Evolutionary conservation across 768 basidiomycete species (phyloP), one percentile per base, ranked within the genome.

Genomic region (Leccinum sublutescens): DNA sequence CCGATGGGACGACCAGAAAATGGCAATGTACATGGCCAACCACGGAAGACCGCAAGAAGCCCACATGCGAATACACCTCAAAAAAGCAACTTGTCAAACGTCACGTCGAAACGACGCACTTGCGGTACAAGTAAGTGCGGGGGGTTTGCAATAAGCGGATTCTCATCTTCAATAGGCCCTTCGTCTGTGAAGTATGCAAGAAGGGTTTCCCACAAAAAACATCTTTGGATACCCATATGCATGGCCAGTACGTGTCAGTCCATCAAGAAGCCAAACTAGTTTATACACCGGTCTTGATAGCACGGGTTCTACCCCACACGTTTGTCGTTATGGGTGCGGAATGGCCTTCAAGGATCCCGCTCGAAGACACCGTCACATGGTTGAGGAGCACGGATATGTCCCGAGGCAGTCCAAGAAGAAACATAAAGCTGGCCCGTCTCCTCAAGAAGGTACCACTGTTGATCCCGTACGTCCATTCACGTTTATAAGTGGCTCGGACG

Each of bases 81-180:
- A 84, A 85, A 66, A 86, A 84, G 69, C 86, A 87, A 67, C 77
- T 86, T 47, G 83, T 88, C 58, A 87, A 87, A 69, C 79, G 87
- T 27, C 87, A 89, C 68, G 78, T 89, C 50, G 79, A 85, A 69
- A 82, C 82, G 9, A 82, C 80, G 14, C 87, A 88, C 66, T 68
- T 89, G 50, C 77, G 80, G 53, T 77, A 82, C 64, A 85, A 82
- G 87, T 85, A 60, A 60, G 83, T 61, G 43, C 66, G n/a, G 40
- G 38, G 40, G 43, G 33, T 55, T 66, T 49, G 52, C 55, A n/a
- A 38, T n/a, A 49, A 53, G 50, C 48, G n/a, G 25, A 40, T 48
- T 57, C 66, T 68, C 61, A 64, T 61, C 55, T 34, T 55, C 49
- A 53, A 47, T 59, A 86, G 85, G 66, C 80, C 79, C 4, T 85